phyloP scores from a whole-genome alignment of 768 basidiomycete species.

The Hericium rajendrae region DNA sequence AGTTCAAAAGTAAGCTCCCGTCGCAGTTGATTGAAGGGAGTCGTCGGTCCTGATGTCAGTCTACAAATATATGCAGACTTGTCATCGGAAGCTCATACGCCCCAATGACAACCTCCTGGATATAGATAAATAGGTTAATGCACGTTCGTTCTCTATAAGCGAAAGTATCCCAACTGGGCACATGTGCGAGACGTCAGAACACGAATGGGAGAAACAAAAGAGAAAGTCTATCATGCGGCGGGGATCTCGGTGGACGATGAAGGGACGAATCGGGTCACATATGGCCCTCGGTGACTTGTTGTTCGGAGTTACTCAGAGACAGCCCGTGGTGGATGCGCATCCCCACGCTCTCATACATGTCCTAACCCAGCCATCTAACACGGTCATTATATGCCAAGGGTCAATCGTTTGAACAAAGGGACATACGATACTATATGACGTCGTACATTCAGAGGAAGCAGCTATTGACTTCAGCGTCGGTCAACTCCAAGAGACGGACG shows the following conservation, averaged over 20 bases:
- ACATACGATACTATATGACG: too few species aligned
- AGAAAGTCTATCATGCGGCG: constrained; percentile 2
- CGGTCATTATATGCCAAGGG: too few species aligned
- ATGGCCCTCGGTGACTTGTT: too few species aligned
- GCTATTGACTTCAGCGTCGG: background rate
- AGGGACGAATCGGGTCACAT: too few species aligned
- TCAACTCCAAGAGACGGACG: background rate
- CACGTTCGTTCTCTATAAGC: constrained; percentile 45
- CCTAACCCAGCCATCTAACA: too few species aligned
- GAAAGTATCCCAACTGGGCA: constrained; percentile 39
- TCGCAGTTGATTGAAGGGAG: constrained; percentile 81
- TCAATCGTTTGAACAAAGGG: too few species aligned
- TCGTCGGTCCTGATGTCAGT: constrained; percentile 61
- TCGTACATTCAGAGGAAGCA: background rate
- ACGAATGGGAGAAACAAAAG: background rate
- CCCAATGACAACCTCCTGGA: constrained; percentile 53
- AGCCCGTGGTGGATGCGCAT: too few species aligned
- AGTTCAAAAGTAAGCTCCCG: constrained; percentile 81
- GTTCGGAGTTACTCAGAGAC: too few species aligned
- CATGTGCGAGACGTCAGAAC: constrained; percentile 32
- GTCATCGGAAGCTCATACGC: constrained; percentile 67
- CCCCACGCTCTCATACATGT: too few species aligned
- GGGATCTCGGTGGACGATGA: too few species aligned
- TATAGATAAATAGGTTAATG: constrained; percentile 61
- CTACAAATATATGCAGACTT: constrained; percentile 83